Evolutionary conservation across 2,329 filamentous ascomycete genomes (phyloP), one percentile per base, ranked within the genome.

Genomic region (Xylaria sp.): DNA sequence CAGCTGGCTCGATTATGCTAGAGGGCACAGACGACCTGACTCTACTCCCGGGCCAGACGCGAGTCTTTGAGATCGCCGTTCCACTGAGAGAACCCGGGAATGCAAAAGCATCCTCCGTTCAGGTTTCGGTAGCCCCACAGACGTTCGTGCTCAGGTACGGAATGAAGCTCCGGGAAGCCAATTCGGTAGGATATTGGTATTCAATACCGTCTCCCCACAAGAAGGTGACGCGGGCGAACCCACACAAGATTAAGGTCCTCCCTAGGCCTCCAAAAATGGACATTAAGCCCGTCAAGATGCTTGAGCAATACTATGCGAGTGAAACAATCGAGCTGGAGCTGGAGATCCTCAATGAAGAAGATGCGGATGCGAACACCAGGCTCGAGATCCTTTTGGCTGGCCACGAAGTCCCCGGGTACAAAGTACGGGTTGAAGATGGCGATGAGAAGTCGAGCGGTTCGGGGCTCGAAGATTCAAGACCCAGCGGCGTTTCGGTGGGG

Each of bases 221-320:
- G 54, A 76, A 73, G 22, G 69, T 83, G 18, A 72, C 78, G 22
- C 77, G 84, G 7, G 61, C 72, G 9, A 76, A 81, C 43, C 74
- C 82, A 7, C 77, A 82, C 29, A 75, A 76, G 1, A 82, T 96
- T 51, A 87, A 84, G 51, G 86, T 99, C 20, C 79, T 92, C 49
- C 93, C 94, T 1, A 90, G 95, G 61, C 94, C 93, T 22, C 94
- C 94, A 0, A 97, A 97, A 72, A 85, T 99, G 76, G 86, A 91
- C 63, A 84, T 99, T 42, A 81, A 76, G 21, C 74, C 91, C 8
- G 76, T 83, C 2, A 80, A 84, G 39, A 72, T 87, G 7, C 77
- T 81, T 52, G 80, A 84, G 11, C 87, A 92, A 50, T 95, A 93
- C 70, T 97, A 96, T 68, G 90, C 89, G 1, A 89, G 95, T 64